Base-by-base conservation (phyloP, 1,284 basidiomycete genomes). In the Apiotrichum brassicae region DNA sequence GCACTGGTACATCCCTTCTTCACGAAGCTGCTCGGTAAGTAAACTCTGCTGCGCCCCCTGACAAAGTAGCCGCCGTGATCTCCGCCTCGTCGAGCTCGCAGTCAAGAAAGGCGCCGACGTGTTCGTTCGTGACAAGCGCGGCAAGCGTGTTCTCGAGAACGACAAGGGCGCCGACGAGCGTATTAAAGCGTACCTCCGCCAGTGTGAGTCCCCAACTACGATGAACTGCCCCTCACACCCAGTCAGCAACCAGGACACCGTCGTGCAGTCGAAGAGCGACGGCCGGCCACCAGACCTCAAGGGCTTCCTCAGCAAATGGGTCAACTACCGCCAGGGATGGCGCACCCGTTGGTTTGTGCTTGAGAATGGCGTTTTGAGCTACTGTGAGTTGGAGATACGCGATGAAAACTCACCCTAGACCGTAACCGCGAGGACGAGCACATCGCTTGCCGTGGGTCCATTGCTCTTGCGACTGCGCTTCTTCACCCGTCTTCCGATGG, bases 301-400 rank as follows among this genome's bases (percentile, higher is more conserved):
- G 57, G 90, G 90, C 0, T 92, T 67, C 60, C 53, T 72, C 12
- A 64, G 62, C 59, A 72, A 72, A 48, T 72, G 70, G 70, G 66
- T 68, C 25, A 72, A 72, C 56, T 72, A 72, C 54, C 49, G 64
- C 24, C 64, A 83, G 59, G 92, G 94, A 0, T 97, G 93, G 73
- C 86, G 85, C 60, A 87, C 87, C 0, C 79, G 94, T 0, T 97
- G 93, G 91, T 95, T 97, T 64, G 91, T 97, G 0, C 79, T 97
- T 33, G 83, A 87, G 61, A 82, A 87, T 54, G 94, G 91, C 6
- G 77, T 86, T 28, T 74, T 94, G 12, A 88, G 86, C 24, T 92
- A 87, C 46, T 66, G 64, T 65, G 41, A 58, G 60, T 49, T 7
- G 38, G 6, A 14, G 11, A n/a, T 16, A 2, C 6, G 23, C 3